phyloP scores from a whole-genome alignment of 1,284 basidiomycete genomes.

The Salmacisia buchloeana region DNA sequence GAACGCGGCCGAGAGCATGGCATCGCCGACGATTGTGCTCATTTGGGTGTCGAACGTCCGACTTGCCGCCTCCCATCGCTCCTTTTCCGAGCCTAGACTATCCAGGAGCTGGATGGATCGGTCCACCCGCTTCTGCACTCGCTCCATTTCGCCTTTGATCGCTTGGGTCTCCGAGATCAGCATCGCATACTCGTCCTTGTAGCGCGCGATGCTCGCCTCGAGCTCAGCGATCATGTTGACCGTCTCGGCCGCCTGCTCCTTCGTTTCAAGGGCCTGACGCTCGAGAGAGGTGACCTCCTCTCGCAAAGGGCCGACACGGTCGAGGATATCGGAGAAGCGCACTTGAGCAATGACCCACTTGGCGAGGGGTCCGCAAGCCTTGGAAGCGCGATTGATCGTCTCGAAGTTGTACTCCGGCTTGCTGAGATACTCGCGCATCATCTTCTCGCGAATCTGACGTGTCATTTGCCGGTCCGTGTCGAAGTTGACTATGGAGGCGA shows the following conservation, averaged over 20 bases:
- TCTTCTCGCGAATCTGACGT: conserved; percentile 76
- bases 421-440: conserved; percentile 89
- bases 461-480: conserved; percentile 89
- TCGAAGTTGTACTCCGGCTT: conserved; percentile 92
- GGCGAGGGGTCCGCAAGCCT: conserved; percentile 94
- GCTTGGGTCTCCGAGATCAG: conserved; percentile 96
- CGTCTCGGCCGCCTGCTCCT: conserved; percentile 81
- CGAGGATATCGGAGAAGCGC: conserved; percentile 92
- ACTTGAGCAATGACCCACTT: conserved; percentile 99
- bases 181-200: conserved; percentile 96
- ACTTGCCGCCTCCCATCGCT: conserved; percentile 90
- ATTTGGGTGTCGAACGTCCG: conserved; percentile 95
- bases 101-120: conserved; percentile 91
- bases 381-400: conserved; percentile 87
- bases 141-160: conserved; percentile 96
- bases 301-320: conserved; percentile 92
- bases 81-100: conserved; percentile 89
- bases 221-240: conserved; percentile 88
- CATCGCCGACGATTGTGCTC: conserved; percentile 97
- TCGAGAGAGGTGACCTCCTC: conserved; percentile 92
- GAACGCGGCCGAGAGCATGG: conserved; percentile 91
- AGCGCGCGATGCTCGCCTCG: conserved; percentile 82
- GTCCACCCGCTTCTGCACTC: conserved; percentile 92
- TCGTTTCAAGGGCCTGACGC: conserved; percentile 82
- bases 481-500: conserved; percentile 92